Percentiles rank a stretch among this genome's conserved stretches.
Evolutionary conservation across 805 yeast genomes (phyloP).

Genomic region (Lipomyces yamanashiensis): DNA sequence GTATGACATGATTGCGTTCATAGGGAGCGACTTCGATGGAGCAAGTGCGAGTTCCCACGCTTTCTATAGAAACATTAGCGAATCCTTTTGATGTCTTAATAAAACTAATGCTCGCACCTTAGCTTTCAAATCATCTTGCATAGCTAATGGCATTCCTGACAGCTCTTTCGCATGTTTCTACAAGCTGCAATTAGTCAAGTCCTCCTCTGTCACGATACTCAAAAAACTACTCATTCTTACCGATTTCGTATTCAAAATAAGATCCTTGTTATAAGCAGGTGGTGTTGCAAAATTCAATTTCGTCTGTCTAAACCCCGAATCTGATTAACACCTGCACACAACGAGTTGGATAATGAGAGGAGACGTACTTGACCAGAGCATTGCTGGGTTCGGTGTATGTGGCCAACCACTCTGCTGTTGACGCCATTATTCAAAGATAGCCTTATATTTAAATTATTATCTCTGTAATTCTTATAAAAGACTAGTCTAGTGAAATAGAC

Average conservation of each 20-base stretch:
- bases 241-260: slow-evolving; percentile 23
- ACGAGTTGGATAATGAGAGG: not conserved
- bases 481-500: too few relatives aligned
- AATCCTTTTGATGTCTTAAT: not conserved
- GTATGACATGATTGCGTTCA: slow-evolving; percentile 87
- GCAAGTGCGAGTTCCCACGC: slow-evolving; percentile 86
- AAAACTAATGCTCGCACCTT: slow-evolving; percentile 20
- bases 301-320: slow-evolving; percentile 2
- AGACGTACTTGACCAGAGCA: slow-evolving; percentile 23
- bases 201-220: not conserved
- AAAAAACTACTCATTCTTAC: slow-evolving; percentile 19
- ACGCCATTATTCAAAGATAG: not conserved
- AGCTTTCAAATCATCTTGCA: slow-evolving; percentile 34
- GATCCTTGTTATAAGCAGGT: slow-evolving; percentile 28
- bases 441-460: not conserved
- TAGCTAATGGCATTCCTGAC: slow-evolving; percentile 20
- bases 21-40: slow-evolving; percentile 86
- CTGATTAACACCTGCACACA: not conserved
- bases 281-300: slow-evolving; percentile 19
- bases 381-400: slow-evolving; percentile 13
- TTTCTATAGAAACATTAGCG: slow-evolving; percentile 47
- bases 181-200: not conserved
- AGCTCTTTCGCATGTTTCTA: slow-evolving; percentile 33
- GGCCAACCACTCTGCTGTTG: slow-evolving; percentile 20
- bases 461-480: not conserved